phyloP scores from a whole-genome alignment of 2,329 filamentous ascomycete genomes.

The Atkinsonella hypoxylon region DNA sequence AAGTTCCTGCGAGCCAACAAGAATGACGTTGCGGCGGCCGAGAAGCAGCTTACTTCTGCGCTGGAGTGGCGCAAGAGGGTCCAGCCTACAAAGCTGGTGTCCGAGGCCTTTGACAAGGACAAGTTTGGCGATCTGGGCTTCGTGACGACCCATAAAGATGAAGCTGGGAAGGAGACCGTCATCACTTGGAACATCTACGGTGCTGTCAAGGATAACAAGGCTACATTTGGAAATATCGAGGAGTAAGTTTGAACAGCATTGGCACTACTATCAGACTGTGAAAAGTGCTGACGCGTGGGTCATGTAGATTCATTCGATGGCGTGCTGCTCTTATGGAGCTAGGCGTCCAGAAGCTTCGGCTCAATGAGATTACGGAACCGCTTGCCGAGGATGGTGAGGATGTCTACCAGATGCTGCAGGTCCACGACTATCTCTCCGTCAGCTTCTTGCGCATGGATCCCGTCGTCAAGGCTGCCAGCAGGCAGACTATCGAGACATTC shows the following conservation, averaged over 20 bases:
- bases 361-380: conserved; percentile 54
- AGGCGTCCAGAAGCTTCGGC: conserved; percentile 60
- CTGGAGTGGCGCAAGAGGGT: conserved; percentile 73
- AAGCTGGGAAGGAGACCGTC: conserved; percentile 44
- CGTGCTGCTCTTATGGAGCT: conserved; percentile 85
- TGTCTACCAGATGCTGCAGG: conserved; percentile 81
- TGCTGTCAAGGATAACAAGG: conserved; percentile 66
- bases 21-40: conserved; percentile 59
- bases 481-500: conserved; percentile 73
- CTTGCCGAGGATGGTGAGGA: conserved; percentile 67
- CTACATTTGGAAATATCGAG: conserved; percentile 72
- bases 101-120: conserved; percentile 48
- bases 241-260: conserved; percentile 44
- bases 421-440: conserved; percentile 85
- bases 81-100: conserved; percentile 55
- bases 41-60: conserved; percentile 66
- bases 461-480: conserved; percentile 61
- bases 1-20: conserved; percentile 91
- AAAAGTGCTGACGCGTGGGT: neutral
- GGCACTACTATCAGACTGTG: neutral
- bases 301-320: conserved; percentile 71
- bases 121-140: conserved; percentile 76
- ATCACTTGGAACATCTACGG: conserved; percentile 94
- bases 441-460: conserved; percentile 77
- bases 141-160: conserved; percentile 56